Percentiles rank a stretch among this genome's conserved stretches.
phyloP scores from a whole-genome alignment of 108 stramenopile genomes.

The Pseudonitzschia multiseries region DNA sequence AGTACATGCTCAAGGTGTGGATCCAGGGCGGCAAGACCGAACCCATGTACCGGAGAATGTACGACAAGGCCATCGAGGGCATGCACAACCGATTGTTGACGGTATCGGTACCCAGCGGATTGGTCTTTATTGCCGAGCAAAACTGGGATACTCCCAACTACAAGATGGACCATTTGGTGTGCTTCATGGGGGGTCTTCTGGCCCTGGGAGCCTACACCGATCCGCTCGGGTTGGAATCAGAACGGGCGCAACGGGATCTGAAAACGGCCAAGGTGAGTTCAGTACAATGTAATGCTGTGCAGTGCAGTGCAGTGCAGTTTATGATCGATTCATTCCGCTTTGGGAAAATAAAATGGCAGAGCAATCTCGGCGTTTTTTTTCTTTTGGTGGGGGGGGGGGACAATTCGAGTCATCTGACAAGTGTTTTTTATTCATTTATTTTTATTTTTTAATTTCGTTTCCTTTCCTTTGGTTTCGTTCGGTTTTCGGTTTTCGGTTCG shows the following conservation, averaged over 20 bases:
- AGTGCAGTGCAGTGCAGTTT: too few species aligned
- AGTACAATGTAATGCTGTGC: neutral
- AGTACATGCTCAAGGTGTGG: constrained; percentile 97
- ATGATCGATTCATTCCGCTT: too few species aligned
- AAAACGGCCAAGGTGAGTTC: constrained; percentile 52
- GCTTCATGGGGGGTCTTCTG: constrained; percentile 92
- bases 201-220: constrained; percentile 91
- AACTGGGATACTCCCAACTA: constrained; percentile 42
- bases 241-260: constrained; percentile 81
- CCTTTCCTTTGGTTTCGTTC: too few species aligned
- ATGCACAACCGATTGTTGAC: constrained; percentile 74
- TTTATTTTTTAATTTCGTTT: neutral
- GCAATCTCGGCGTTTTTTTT: too few species aligned
- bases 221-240: constrained; percentile 57
- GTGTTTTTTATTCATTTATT: neutral
- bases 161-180: constrained; percentile 94
- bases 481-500: too few species aligned
- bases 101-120: constrained; percentile 64
- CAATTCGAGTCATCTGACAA: too few species aligned
- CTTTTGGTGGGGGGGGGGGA: too few species aligned
- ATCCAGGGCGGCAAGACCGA: constrained; percentile 83
- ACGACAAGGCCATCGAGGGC: constrained; percentile 87
- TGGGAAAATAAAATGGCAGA: too few species aligned
- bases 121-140: constrained; percentile 85
- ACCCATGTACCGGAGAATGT: constrained; percentile 78